Conservation (phyloP, 257 asterid genomes). For the Verbena officinalis region DNA sequence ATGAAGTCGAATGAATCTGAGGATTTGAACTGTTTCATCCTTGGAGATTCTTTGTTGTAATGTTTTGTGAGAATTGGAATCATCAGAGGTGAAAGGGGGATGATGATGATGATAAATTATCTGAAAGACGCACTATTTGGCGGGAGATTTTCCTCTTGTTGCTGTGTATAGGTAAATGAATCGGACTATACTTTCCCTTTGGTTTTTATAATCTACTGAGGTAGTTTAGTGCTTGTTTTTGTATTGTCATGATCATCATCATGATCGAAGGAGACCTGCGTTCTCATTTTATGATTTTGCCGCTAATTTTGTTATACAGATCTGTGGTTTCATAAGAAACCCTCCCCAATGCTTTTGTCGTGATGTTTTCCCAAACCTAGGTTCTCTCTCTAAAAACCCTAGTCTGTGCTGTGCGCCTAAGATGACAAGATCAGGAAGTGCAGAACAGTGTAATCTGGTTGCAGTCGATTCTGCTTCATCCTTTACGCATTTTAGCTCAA, state of each 20-base stretch:
- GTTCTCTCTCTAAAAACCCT: constrained; percentile 52
- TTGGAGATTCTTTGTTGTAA: constrained; percentile 16
- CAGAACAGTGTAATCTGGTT: constrained; percentile 32
- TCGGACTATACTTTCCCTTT: neutral
- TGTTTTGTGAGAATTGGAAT: constrained; percentile 27
- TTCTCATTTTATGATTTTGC: constrained; percentile 22
- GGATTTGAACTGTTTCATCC: constrained; percentile 21
- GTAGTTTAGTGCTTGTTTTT: constrained; percentile 20
- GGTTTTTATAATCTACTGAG: neutral
- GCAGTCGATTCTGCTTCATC: constrained; percentile 17
- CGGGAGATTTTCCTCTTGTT: constrained; percentile 25
- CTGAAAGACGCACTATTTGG: constrained; percentile 16
- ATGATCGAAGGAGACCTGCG: constrained; percentile 5
- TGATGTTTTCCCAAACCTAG: constrained; percentile 9
- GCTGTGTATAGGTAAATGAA: constrained; percentile 35
- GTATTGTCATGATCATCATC: constrained; percentile 8
- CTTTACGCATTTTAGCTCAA: constrained; percentile 26
- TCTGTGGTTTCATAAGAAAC: constrained; percentile 36
- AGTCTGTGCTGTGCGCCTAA: constrained; percentile 41
- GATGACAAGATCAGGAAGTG: constrained; percentile 50
- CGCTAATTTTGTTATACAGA: constrained; percentile 32
- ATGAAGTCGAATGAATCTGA: constrained; percentile 30
- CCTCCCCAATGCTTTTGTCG: constrained; percentile 32
- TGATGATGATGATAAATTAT: constrained; percentile 20
- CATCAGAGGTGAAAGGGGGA: constrained; percentile 30